Evolutionary conservation across 257 asterid genomes (phyloP), one percentile per base, ranked within the genome.

Genomic region (Nicotiana undulata): DNA sequence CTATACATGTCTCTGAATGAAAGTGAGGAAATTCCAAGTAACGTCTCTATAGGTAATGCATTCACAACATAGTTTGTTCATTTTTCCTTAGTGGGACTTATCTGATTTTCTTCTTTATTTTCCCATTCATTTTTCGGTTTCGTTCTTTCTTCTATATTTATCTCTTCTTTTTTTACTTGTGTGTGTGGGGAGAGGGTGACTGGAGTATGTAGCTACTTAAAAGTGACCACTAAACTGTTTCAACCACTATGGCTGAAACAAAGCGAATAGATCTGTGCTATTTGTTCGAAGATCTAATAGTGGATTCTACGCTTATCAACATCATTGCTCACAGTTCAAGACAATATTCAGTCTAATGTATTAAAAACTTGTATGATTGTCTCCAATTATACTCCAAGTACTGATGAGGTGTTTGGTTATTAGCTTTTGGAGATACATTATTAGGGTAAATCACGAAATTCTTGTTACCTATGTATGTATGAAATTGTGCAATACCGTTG

Each of bases 1-100:
- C 86, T 96, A 84, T 83, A 88, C 90, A 81, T 96, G 22, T 88
- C 88, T 28, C 88, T 93, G 81, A 93, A 89, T 80, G 98, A 87
- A 86, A 85, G 84, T 67, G 98, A 96, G 91, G 84, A 90, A 55
- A 53, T 87, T 68, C 92, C 95, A 79, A 78, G 80, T 84, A 86
- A 85, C 63, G 86, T 94, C 82, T 83, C 94, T 53, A 86, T 86
- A 89, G 98, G 99, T 93, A 82, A 76, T 85, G 63, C 34, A 63
- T 77, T 80, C 82, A 9, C 72, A 76, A 31, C 78, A 31, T 40
- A 75, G 16, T 60, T 75, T 53, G 40, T 52, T 79, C 59, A 74
- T 75, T 72, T 83, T 24, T 72, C 53, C 63, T 46, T 68, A 11
- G 80, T 72, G 64, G 37, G 58, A 24, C 20, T 46, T 79, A 15